phyloP scores from a whole-genome alignment of 1,284 basidiomycete species.

The Microbotryomycetes sp. region DNA sequence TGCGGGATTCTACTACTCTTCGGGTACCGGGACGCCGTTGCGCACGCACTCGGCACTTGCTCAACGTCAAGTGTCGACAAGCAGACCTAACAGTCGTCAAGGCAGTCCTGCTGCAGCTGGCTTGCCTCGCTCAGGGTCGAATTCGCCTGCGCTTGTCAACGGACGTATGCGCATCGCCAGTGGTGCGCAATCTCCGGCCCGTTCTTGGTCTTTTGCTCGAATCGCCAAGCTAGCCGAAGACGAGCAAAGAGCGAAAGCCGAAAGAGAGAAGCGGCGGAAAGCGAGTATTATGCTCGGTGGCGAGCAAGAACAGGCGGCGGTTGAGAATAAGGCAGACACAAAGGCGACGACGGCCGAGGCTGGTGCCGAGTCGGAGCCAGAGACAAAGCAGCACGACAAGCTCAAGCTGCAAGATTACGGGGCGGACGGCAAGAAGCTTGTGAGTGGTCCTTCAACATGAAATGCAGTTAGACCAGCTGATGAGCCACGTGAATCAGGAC shows the following conservation, averaged over 20 bases:
- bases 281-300: slow-evolving; percentile 20
- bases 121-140: neutral
- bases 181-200: neutral
- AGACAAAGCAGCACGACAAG: slow-evolving; percentile 6
- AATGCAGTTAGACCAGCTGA: too few species aligned
- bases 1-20: slow-evolving; percentile 8
- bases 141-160: slow-evolving; percentile 7
- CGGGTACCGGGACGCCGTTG: slow-evolving; percentile 21
- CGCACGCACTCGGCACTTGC: slow-evolving; percentile 11
- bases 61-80: neutral
- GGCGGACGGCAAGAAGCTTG: neutral
- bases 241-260: slow-evolving; percentile 9
- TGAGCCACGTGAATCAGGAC: neutral
- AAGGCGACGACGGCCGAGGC: neutral
- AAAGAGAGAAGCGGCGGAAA: slow-evolving; percentile 14
- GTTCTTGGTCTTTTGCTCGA: slow-evolving; percentile 10
- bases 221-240: slow-evolving; percentile 14
- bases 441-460: too few species aligned
- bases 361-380: neutral
- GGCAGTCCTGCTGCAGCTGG: neutral
- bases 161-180: slow-evolving; percentile 16
- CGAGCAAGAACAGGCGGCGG: slow-evolving; percentile 7
- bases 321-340: neutral
- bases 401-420: slow-evolving; percentile 17
- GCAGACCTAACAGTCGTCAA: neutral